Percentiles rank a stretch among this genome's conserved stretches.
phyloP scores from a whole-genome alignment of 108 stramenopile species.

The Seminavis robusta region DNA sequence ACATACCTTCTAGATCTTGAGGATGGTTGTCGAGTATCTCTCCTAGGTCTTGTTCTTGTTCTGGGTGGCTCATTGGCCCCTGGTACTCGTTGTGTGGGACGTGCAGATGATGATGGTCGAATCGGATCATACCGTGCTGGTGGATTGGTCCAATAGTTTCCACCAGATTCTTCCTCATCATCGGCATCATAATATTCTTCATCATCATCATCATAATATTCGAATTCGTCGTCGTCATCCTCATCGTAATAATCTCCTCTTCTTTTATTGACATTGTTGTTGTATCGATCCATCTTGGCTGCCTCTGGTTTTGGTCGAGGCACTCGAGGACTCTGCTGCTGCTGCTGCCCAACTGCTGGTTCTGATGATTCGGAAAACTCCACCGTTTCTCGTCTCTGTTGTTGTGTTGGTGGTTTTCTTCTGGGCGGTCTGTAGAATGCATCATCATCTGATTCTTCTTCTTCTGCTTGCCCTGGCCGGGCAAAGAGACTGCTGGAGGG shows the following conservation, averaged over 20 bases:
- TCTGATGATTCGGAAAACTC: too few relatives aligned
- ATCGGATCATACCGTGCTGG: background rate
- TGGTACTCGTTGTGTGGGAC: background rate
- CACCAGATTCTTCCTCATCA: background rate
- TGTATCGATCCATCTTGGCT: background rate
- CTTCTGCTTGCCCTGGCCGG: too few relatives aligned
- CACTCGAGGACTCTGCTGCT: too few relatives aligned
- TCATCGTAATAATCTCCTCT: too few relatives aligned
- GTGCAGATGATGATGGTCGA: background rate
- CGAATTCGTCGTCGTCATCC: background rate
- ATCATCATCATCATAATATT: constrained; percentile 3
- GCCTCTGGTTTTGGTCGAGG: background rate
- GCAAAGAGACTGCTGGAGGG: too few relatives aligned
- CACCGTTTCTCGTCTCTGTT: too few relatives aligned
- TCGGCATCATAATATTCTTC: background rate
- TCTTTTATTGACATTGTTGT: too few relatives aligned
- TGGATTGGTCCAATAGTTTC: constrained; percentile 6
- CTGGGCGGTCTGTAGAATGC: too few relatives aligned
- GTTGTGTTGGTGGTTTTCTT: too few relatives aligned
- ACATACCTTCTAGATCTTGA: background rate
- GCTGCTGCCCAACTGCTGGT: too few relatives aligned
- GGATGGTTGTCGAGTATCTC: background rate
- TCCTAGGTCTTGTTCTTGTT: background rate
- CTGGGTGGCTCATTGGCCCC: background rate
- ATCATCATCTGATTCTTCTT: too few relatives aligned